phyloP scores from a whole-genome alignment of 2,329 filamentous ascomycete species.

The Byssothecium circinans region DNA sequence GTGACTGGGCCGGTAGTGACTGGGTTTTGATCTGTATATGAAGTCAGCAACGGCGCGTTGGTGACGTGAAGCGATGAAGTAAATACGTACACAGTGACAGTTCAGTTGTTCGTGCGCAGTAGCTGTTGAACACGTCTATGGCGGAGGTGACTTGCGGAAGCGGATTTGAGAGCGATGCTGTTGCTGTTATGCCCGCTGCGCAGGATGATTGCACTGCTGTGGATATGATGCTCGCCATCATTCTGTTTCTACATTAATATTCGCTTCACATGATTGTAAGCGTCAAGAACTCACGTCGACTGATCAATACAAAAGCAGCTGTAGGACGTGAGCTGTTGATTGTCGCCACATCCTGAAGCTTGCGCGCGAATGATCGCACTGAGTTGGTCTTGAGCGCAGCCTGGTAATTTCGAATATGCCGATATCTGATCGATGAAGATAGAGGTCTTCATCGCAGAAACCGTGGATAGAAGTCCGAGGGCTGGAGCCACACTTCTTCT shows the following conservation, averaged over 20 bases:
- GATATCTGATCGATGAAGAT: slow-evolving; percentile 1
- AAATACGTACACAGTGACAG: slow-evolving; percentile 10
- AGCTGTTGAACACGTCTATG: slow-evolving; percentile 14
- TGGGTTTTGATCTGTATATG: not conserved
- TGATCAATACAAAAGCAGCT: slow-evolving; percentile 20
- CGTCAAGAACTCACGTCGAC: not conserved
- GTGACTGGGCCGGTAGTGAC: not conserved
- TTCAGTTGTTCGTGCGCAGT: slow-evolving; percentile 15
- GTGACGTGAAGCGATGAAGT: not conserved
- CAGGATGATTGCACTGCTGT: slow-evolving; percentile 8
- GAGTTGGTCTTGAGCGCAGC: slow-evolving; percentile 17
- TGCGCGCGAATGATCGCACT: slow-evolving; percentile 21
- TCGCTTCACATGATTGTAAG: not conserved
- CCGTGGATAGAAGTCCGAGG: not conserved
- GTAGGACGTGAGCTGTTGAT: slow-evolving; percentile 18
- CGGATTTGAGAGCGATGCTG: not conserved
- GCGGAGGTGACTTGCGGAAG: slow-evolving; percentile 6
- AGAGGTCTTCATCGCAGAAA: not conserved
- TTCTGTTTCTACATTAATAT: not conserved
- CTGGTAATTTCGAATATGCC: not conserved
- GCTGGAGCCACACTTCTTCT: not conserved
- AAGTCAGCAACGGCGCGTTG: not conserved
- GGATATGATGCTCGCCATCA: slow-evolving; percentile 8
- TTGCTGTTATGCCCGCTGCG: slow-evolving; percentile 1
- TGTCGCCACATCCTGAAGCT: slow-evolving; percentile 24